Percentiles rank a stretch among this genome's conserved stretches.
Evolutionary conservation across 2,329 filamentous ascomycete species (phyloP).

Genomic region (Paracoccidioides lutzii): DNA sequence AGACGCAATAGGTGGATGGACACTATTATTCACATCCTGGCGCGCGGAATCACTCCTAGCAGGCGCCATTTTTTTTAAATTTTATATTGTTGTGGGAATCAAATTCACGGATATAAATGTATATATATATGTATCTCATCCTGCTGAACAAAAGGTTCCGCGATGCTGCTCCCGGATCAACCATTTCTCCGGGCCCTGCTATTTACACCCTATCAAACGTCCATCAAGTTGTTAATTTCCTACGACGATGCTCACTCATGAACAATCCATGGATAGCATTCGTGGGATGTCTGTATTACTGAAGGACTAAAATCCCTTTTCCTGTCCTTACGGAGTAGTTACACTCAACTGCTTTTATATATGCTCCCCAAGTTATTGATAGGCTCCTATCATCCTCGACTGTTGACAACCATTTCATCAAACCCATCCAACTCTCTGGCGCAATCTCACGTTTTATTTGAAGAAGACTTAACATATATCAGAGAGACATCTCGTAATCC

Average conservation of each 20-base stretch:
- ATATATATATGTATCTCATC: neutral
- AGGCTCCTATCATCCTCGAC: no score
- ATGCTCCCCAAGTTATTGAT: no score
- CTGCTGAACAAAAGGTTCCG: neutral
- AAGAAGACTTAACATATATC: neutral
- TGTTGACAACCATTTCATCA: neutral
- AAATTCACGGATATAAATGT: neutral
- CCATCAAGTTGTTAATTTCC: no score
- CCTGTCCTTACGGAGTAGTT: no score
- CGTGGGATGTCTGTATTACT: no score
- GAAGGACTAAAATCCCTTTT: no score
- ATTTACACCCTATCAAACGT: neutral
- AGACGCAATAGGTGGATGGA: neutral
- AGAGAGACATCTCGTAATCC: neutral
- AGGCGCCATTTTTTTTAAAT: conserved; percentile 5
- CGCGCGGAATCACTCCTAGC: conserved; percentile 5
- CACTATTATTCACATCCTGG: neutral
- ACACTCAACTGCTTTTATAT: no score
- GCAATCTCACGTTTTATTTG: neutral
- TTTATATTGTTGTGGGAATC: neutral
- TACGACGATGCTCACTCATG: no score
- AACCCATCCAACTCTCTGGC: neutral
- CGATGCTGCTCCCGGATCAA: neutral
- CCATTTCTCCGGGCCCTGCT: neutral
- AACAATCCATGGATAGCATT: no score